A percentile compares a stretch with the other conserved stretches of the same genome.
Evolutionary conservation across 768 basidiomycete genomes (phyloP).

Genomic region (Podaxis mareebaensis): DNA sequence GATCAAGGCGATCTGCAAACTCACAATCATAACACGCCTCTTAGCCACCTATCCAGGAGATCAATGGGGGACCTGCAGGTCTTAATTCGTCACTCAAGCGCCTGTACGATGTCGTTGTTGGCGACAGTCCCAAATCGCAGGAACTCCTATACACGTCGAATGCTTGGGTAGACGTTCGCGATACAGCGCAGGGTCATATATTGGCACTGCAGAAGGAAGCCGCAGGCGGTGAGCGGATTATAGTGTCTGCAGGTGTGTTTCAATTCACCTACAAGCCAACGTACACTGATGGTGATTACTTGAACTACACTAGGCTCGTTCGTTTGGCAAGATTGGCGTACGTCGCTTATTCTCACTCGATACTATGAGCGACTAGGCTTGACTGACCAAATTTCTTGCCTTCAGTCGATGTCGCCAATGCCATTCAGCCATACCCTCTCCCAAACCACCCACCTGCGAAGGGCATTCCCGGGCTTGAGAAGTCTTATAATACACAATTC

Average conservation of each 20-base stretch:
- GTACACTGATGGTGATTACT: neutral
- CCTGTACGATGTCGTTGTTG: conserved; percentile 29
- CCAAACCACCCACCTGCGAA: conserved; percentile 24
- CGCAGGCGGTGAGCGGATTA: conserved; percentile 59
- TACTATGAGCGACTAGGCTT: neutral
- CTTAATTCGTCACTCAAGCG: conserved; percentile 41
- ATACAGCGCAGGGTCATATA: conserved; percentile 57
- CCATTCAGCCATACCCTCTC: conserved; percentile 25
- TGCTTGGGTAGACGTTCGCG: conserved; percentile 53
- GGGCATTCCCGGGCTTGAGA: conserved; percentile 29
- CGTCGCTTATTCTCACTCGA: conserved; percentile 12
- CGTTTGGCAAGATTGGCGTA: conserved; percentile 39
- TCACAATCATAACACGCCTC: neutral
- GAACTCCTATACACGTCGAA: conserved; percentile 22
- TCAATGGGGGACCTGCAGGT: conserved; percentile 26
- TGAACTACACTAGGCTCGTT: conserved; percentile 19
- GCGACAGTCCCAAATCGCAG: conserved; percentile 20
- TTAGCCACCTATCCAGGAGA: conserved; percentile 47
- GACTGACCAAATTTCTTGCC: neutral
- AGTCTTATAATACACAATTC: conserved; percentile 22
- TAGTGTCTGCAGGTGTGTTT: conserved; percentile 39
- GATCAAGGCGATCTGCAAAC: neutral
- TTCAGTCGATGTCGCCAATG: conserved; percentile 33
- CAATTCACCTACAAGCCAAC: neutral
- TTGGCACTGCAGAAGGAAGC: conserved; percentile 49